Evolutionary conservation across 2,329 filamentous ascomycete species (phyloP).

Genomic region (Epichloe aotearoae): DNA sequence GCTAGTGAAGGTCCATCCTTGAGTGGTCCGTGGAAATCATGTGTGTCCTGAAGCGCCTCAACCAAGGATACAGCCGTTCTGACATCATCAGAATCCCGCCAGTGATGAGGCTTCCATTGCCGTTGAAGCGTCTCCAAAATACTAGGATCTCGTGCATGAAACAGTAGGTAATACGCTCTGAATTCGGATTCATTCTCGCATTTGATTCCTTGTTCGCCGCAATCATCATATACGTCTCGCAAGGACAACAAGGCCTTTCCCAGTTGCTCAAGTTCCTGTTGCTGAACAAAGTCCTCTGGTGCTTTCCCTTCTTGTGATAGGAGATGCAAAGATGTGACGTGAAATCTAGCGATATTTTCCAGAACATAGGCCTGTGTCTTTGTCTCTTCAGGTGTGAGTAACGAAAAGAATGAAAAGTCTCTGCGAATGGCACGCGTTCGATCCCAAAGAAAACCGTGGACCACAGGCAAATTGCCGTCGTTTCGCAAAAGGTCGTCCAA

Average conservation of each 20-base stretch:
- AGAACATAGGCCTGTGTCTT: constrained; percentile 48
- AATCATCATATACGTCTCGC: constrained; percentile 53
- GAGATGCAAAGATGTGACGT: constrained; percentile 51
- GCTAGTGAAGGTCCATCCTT: constrained; percentile 34
- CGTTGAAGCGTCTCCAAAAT: constrained; percentile 39
- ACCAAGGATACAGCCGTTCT: constrained; percentile 48
- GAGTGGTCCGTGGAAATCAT: constrained; percentile 43
- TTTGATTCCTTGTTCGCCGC: constrained; percentile 39
- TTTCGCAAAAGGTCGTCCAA: constrained; percentile 43
- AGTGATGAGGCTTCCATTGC: constrained; percentile 43
- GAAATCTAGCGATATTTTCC: constrained; percentile 53
- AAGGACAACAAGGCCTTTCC: constrained; percentile 52
- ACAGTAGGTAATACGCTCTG: constrained; percentile 49
- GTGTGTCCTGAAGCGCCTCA: constrained; percentile 45
- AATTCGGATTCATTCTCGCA: constrained; percentile 55
- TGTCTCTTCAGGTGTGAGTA: constrained; percentile 43
- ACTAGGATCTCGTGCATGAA: constrained; percentile 45
- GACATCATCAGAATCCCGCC: constrained; percentile 42
- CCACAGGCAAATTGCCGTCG: constrained; percentile 38
- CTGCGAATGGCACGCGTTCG: constrained; percentile 53
- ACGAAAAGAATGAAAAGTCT: constrained; percentile 55
- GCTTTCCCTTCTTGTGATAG: constrained; percentile 43
- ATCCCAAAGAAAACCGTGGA: constrained; percentile 56
- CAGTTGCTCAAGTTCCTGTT: constrained; percentile 55
- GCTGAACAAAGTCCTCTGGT: constrained; percentile 49